Evolutionary conservation across 768 basidiomycete species (phyloP).

Genomic region (Phanerodontia chrysosporium): DNA sequence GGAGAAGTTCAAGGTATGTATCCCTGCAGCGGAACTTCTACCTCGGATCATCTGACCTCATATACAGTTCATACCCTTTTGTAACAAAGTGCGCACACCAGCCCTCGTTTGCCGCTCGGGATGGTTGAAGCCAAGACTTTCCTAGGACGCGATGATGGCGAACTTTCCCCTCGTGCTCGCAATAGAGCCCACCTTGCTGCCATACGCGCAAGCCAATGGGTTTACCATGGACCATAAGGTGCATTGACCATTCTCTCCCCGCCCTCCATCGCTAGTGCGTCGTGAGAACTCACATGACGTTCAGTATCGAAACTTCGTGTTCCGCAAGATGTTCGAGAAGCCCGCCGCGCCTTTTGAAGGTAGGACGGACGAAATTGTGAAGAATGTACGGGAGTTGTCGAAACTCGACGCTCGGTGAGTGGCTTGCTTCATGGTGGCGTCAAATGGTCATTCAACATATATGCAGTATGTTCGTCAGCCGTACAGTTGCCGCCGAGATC

Average conservation of each 20-base stretch:
- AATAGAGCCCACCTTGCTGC: conserved; percentile 70
- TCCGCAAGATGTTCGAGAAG: conserved; percentile 81
- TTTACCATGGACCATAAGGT: conserved; percentile 79
- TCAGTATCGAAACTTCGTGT: conserved; percentile 82
- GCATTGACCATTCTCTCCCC: conserved; percentile 16
- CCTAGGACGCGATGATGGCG: conserved; percentile 74
- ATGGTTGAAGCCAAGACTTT: neutral
- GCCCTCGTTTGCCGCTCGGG: conserved; percentile 1
- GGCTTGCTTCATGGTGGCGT: neutral
- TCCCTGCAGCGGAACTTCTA: conserved; percentile 13
- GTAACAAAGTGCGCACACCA: conserved; percentile 47
- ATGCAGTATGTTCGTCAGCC: conserved; percentile 73
- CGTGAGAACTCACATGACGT: conserved; percentile 1
- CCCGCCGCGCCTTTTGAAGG: conserved; percentile 45
- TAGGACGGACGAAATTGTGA: conserved; percentile 57
- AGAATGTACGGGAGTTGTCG: conserved; percentile 69
- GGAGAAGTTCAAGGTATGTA: conserved; percentile 60
- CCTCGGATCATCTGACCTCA: neutral
- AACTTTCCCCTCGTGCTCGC: conserved; percentile 75
- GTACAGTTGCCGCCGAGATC: conserved; percentile 79
- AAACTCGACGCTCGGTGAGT: conserved; percentile 64
- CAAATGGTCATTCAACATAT: neutral
- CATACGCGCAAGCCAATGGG: conserved; percentile 67
- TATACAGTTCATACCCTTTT: conserved; percentile 73
- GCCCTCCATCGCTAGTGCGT: neutral